phyloP scores from a whole-genome alignment of 148 eudicot genomes.

The Nyssa sinensis region DNA sequence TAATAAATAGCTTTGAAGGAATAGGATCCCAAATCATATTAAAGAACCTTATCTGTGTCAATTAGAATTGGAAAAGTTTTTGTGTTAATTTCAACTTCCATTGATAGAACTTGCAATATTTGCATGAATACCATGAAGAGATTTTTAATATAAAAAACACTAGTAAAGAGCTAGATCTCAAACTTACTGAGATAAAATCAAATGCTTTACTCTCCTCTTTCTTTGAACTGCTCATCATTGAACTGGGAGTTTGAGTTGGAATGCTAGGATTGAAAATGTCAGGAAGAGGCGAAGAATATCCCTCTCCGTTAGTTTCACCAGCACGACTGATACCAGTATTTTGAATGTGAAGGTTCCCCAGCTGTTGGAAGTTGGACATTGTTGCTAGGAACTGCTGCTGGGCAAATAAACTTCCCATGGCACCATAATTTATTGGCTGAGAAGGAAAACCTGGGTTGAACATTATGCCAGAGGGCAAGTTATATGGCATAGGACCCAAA shows the following conservation, averaged over 20 bases:
- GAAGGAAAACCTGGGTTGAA: slow-evolving; percentile 68
- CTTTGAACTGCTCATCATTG: slow-evolving; percentile 59
- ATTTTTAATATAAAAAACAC: background rate
- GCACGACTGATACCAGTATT: slow-evolving; percentile 35
- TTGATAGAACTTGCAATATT: background rate
- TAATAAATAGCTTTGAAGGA: too few relatives aligned
- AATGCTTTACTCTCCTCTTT: slow-evolving; percentile 88
- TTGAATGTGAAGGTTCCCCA: slow-evolving; percentile 56
- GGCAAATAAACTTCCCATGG: slow-evolving; percentile 64
- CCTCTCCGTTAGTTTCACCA: slow-evolving; percentile 43
- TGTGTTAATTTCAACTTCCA: too few relatives aligned
- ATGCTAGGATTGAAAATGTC: slow-evolving; percentile 75
- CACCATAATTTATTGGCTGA: slow-evolving; percentile 57
- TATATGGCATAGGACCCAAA: slow-evolving; percentile 55
- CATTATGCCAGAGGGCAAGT: slow-evolving; percentile 57
- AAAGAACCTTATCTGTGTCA: too few relatives aligned
- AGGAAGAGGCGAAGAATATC: slow-evolving; percentile 53
- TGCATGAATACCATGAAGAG: background rate
- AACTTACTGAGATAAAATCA: slow-evolving; percentile 91
- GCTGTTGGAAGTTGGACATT: slow-evolving; percentile 75
- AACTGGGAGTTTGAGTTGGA: slow-evolving; percentile 56
- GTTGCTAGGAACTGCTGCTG: slow-evolving; percentile 85
- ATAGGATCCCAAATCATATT: too few relatives aligned
- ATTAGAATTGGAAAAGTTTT: too few relatives aligned
- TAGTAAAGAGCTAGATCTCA: slow-evolving; percentile 2